Base-by-base conservation (phyloP, 345 rosid species). In the Eucalyptus microcorys region DNA sequence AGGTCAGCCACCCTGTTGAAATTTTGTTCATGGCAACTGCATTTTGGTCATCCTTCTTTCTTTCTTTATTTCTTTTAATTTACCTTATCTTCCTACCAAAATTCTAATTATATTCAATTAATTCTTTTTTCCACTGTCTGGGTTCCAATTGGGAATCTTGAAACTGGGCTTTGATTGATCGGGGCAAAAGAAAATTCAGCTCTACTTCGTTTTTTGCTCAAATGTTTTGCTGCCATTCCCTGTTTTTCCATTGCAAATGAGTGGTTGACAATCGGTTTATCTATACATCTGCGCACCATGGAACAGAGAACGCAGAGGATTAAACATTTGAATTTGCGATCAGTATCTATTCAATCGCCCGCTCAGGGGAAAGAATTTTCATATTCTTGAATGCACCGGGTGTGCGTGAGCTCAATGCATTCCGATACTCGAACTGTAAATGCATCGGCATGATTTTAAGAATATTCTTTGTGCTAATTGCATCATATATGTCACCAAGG, bases 71-170 rank as follows among this genome's bases (percentile, higher is more conserved):
- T 55, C 68, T 37, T 30, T 30, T 61, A 43, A 37, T 24, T 49
- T 47, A 49, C 68, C 40, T 37, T 49, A 15, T 86, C 89, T 66
- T 89, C 88, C 27, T 6, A n/a, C 88, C 59, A 49, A 26, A 49
- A 87, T 68, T 64, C 10, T 21, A 21, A 37, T 64, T 88, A 87
- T 89, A 94, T 93, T 94, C 90, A 87, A 92, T 95, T 95, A 80
- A 94, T 94, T 95, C 93, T 92, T 94, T 93, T 83, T 49, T 48
- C 81, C 88, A 13, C 55, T 12, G 55, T 71, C 43, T 71, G 45
- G 14, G 45, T 71, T 71, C 83, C 45, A 19, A 19, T 71, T 19
- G 83, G 45, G 45, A 37, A 13, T 71, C 76, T 64, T 64, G 83
- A 71, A 71, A 71, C 42, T 37, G 83, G 47, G 42, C 59, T 86